A percentile compares a stretch with the other conserved stretches of the same genome.
Conservation (phyloP, 2,329 filamentous ascomycete species). For the Daldinia sp. region DNA sequence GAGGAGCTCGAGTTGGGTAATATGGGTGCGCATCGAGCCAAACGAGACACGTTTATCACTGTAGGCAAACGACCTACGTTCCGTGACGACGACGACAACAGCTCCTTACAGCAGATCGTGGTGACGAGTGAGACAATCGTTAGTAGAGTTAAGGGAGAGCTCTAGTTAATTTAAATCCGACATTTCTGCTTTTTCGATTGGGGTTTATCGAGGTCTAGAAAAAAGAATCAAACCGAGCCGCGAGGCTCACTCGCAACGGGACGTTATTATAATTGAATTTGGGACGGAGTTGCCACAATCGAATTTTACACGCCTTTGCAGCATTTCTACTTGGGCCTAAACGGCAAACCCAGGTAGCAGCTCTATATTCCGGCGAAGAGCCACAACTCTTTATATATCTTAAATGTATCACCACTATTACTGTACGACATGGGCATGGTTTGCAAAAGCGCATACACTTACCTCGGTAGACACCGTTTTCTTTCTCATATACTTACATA, state of each 20-base stretch:
- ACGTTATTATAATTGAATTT: constrained; percentile 6
- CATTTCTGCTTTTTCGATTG: constrained; percentile 1
- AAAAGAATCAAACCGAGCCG: constrained; percentile 3
- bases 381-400: constrained; percentile 2
- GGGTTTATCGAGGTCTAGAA: constrained; percentile 14
- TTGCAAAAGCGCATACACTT: constrained; percentile 6
- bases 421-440: constrained; percentile 6
- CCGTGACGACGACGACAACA: constrained; percentile 29
- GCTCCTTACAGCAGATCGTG: constrained; percentile 37
- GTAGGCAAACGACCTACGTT: constrained; percentile 35
- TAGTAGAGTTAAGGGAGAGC: constrained; percentile 37
- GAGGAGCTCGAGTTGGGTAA: constrained; percentile 40
- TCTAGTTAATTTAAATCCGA: constrained; percentile 24
- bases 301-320: constrained; percentile 1
- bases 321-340: constrained; percentile 14
- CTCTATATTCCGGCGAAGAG: background rate
- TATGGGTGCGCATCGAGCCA: constrained; percentile 39
- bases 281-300: constrained; percentile 7
- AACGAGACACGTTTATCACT: constrained; percentile 35
- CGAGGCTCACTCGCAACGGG: constrained; percentile 22
- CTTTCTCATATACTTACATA: constrained; percentile 5
- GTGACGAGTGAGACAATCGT: constrained; percentile 43
- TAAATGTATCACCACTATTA: background rate
- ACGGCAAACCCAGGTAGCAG: constrained; percentile 4
- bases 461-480: constrained; percentile 3